These are phyloP conservation scores for Aspergillus wentii DNA, from an alignment of 495 filamentous ascomycete species.

Conservation along the genomic window DNA sequence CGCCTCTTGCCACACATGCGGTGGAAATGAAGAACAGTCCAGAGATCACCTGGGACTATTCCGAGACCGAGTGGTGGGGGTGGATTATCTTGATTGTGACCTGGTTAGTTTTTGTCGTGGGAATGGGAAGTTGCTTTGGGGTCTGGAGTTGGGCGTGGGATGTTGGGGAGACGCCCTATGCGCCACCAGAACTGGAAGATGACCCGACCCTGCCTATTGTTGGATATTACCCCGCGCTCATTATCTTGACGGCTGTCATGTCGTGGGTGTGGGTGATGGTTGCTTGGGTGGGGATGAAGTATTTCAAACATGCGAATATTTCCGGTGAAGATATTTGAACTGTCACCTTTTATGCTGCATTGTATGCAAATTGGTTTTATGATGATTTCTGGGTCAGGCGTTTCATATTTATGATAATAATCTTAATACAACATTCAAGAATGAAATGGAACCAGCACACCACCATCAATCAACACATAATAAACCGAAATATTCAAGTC, in stretches of 20 bases:
- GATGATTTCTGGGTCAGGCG: too few species aligned
- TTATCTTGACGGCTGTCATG: constrained; percentile 91
- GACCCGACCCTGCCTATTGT: constrained; percentile 91
- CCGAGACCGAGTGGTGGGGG: constrained; percentile 94
- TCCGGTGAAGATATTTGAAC: constrained; percentile 47
- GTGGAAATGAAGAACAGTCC: constrained; percentile 31
- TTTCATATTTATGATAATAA: too few species aligned
- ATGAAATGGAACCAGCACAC: too few species aligned
- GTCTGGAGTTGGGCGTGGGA: constrained; percentile 99
- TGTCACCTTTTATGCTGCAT: constrained; percentile 1
- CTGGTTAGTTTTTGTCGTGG: constrained; percentile 91
- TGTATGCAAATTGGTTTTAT: background rate
- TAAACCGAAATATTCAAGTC: too few species aligned
- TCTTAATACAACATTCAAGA: too few species aligned
- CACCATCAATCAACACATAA: too few species aligned
- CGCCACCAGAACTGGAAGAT: constrained; percentile 87
- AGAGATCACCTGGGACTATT: constrained; percentile 68
- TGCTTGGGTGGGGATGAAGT: constrained; percentile 99
- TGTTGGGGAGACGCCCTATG: constrained; percentile 92
- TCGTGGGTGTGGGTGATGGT: constrained; percentile 98
- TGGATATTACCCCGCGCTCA: constrained; percentile 92
- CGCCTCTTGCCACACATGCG: constrained; percentile 51
- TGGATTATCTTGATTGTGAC: constrained; percentile 87
- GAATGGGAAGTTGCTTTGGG: constrained; percentile 92
- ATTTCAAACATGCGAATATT: constrained; percentile 96